These are phyloP conservation scores for Haberlea rhodopensis DNA, from an alignment of 257 asterid genomes.

Conservation along the genomic window DNA sequence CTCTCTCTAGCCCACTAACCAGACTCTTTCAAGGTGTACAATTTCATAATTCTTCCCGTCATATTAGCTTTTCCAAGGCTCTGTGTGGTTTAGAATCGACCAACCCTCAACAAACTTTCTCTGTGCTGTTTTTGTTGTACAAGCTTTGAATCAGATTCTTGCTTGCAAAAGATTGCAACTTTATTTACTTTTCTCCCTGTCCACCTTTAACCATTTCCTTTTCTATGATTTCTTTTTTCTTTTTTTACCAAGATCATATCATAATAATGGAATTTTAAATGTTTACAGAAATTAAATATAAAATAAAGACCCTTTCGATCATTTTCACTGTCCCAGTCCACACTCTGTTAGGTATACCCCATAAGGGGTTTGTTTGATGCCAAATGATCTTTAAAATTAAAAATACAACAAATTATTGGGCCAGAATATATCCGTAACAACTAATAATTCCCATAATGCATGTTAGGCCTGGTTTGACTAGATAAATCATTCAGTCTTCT, in stretches of 20 bases:
- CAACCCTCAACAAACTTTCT: slow-evolving; percentile 23
- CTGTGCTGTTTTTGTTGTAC: slow-evolving; percentile 24
- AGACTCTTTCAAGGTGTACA: slow-evolving; percentile 32
- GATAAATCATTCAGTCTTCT: too few species aligned
- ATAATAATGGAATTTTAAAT: neutral
- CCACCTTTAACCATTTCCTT: slow-evolving; percentile 33
- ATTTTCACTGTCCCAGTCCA: too few species aligned
- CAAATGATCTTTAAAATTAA: too few species aligned
- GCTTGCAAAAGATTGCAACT: slow-evolving; percentile 44
- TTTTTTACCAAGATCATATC: neutral
- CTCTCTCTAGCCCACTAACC: slow-evolving; percentile 39
- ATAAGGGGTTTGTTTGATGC: too few species aligned
- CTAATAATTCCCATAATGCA: too few species aligned
- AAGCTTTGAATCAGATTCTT: slow-evolving; percentile 41
- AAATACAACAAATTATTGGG: too few species aligned
- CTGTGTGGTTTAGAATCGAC: slow-evolving; percentile 25
- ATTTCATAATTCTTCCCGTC: slow-evolving; percentile 30
- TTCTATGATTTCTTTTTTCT: slow-evolving; percentile 32
- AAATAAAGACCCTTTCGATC: too few species aligned
- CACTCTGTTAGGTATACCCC: too few species aligned
- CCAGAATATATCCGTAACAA: too few species aligned
- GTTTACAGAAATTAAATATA: too few species aligned
- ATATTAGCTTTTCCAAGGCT: slow-evolving; percentile 13
- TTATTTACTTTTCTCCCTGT: slow-evolving; percentile 25
- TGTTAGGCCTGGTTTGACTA: too few species aligned